Evolutionary conservation across 2,329 filamentous ascomycete species (phyloP), one percentile per base, ranked within the genome.

Genomic region (Cladophialophora exuberans): DNA sequence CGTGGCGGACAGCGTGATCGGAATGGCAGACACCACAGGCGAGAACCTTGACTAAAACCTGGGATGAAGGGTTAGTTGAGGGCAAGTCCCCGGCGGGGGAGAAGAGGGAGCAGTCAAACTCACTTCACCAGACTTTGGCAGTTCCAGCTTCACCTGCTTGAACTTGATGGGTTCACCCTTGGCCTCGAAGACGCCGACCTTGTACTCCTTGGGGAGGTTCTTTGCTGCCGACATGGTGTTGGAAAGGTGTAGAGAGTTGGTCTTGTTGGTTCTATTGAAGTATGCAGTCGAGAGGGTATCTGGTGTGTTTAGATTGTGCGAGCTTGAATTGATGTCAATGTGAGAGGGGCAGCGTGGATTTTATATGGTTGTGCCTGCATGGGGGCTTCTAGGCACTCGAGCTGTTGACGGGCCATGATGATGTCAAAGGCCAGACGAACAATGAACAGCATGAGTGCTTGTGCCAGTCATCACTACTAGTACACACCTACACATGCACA

Each of bases 21-120:
- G 79, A 81, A 68, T 84, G 85, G 70, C 88, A 91, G 44, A 92
- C 81, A 38, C 88, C 88, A 62, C 84, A 89, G 4, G 87, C 87
- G 6, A 84, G 74, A 2, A 89, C 81, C 68, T 90, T 90, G 69
- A 89, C 78, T 22, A 91, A 79, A 26, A 63, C 53, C 58, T 62
- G 30, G 26, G 20, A 25, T 9, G 6, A 31, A 9, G 22, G 13
- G 11, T 57, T 18, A 46, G n/a, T 23, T 10, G 31, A 42, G 3
- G 2, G 43, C 23, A 41, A 9, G 15, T 9, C 3, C 7, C 25
- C n/a, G 28, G 43, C 13, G 7, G 35, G 10, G 6, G 3, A 30
- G 18, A 30, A 17, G 7, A 10, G 4, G 18, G 1, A 48, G 7
- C 25, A 31, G 11, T 13, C n/a, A 23, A 11, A 33, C 61, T n/a